Percentiles rank a stretch among this genome's conserved stretches.
phyloP scores from a whole-genome alignment of 192 early-diverging fungal genomes.

The Geosiphon pyriformis region DNA sequence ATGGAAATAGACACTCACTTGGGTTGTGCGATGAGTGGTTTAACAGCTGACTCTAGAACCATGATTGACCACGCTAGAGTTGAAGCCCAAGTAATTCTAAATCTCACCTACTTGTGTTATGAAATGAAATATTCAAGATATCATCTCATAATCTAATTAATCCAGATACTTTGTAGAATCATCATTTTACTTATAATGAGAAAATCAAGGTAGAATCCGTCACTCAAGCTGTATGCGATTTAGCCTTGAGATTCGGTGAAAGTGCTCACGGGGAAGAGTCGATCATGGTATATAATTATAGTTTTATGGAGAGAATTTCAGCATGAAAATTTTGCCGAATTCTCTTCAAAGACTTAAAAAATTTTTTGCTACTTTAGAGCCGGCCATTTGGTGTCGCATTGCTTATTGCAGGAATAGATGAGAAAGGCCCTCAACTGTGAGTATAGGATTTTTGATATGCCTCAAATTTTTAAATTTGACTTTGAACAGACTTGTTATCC shows the following conservation, averaged over 20 bases:
- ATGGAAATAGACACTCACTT: constrained; percentile 93
- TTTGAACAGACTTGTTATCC: background rate
- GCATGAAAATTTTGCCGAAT: background rate
- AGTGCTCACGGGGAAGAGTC: constrained; percentile 94
- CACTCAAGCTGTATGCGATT: constrained; percentile 96
- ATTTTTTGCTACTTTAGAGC: constrained; percentile 49
- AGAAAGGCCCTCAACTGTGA: constrained; percentile 96
- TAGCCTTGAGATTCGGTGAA: constrained; percentile 96
- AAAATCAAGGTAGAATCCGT: constrained; percentile 92
- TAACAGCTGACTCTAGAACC: constrained; percentile 93
- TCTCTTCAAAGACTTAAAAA: background rate
- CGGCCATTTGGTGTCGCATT: constrained; percentile 99
- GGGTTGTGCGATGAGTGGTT: constrained; percentile 95
- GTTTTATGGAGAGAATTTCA: background rate
- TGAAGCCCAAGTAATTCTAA: constrained; percentile 73
- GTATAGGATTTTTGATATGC: constrained; percentile 24
- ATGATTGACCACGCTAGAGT: constrained; percentile 98
- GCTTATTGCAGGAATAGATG: constrained; percentile 94
- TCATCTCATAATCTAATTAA: background rate
- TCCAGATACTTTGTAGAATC: constrained; percentile 61
- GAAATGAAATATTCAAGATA: background rate
- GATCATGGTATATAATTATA: constrained; percentile 69
- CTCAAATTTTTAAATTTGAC: background rate
- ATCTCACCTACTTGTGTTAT: background rate
- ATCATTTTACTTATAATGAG: constrained; percentile 94